Evolutionary conservation across 495 filamentous ascomycete genomes (phyloP), one percentile per base, ranked within the genome.

Genomic region (Neurospora cerealis): DNA sequence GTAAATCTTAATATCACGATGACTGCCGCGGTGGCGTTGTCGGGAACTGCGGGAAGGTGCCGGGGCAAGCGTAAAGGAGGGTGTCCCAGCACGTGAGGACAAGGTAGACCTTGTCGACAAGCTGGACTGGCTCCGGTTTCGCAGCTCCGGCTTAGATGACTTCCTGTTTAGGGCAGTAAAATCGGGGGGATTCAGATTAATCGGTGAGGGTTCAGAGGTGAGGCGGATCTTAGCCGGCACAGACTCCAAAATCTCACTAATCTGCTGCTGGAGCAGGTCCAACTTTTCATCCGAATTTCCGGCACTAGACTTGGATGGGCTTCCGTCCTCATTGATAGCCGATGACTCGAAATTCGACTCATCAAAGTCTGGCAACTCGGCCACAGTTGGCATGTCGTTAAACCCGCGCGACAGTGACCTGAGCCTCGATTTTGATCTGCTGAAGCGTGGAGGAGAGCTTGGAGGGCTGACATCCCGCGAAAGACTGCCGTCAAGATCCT

Each of bases 151-250:
- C 46, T 78, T 77, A 48, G 79, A 80, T 39, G 76, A 69, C 74
- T 80, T 85, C n/a, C 80, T 78, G 69, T 70, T 77, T 72, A 79
- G 87, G 73, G 83, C 82, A 74, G 80, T 82, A 70, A 86, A 80
- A 44, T 85, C 85, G 0, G 84, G 84, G 4, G 85, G 84, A 75
- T 86, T 86, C 39, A 87, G 76, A 72, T 86, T 86, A 62, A 84
- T 74, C 2, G 78, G 38, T 7, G 82, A 76, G 70, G 86, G 82
- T 13, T 86, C 86, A 21, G 89, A 87, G 7, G 88, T 89, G 42
- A 98, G 87, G 62, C 89, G 90, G 74, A 99, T 96, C 44, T 88
- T 89, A 21, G 92, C 89, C 41, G 94, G 93, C 39, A 99, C 90
- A 11, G 87, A 90, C 66, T 91, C 89, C 10, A 99, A 86, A 69